Evolutionary conservation across 2,329 filamentous ascomycete species (phyloP), one percentile per base, ranked within the genome.

Genomic region (Chalara sp.): DNA sequence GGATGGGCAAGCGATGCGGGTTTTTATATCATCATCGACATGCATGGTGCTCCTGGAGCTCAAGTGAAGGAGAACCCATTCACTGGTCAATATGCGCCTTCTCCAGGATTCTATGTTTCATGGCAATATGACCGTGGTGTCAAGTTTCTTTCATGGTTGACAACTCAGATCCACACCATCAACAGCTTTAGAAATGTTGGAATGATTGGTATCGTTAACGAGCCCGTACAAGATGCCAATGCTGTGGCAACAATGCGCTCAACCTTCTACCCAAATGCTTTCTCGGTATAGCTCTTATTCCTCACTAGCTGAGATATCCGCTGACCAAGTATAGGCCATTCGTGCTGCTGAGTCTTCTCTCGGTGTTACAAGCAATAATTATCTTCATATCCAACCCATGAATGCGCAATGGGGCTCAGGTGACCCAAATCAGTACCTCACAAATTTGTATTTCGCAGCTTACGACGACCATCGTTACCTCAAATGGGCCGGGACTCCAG

Each of bases 191-290:
- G 72, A 48, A 80, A 76, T 43, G 79, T 82, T 30, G 79, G 79
- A 50, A 81, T 80, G 73, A 62, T 83, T 37, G 72, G 78, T 60
- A 64, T 83, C 10, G 67, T 82, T 49, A 83, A 83, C 58, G 80
- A 83, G 61, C 79, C 80, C 4, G 62, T 74, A 10, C 70, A 71
- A 46, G 63, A 70, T 46, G 54, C 64, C 44, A 57, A 63, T 8
- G 59, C 57, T 5, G 65, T 65, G 2, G 62, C 64, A 21, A 21
- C 21, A 21, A 21, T 21, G 21, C 21, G 21, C 7, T 63, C 65
- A 12, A 63, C 58, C 7, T 81, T 70, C 64, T 80, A 81, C 58
- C 72, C 71, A 4, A 68, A 68, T 10, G 76, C 75, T 3, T 69
- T 69, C 54, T 52, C 21, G 21, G 21, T 21, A 21, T 21, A 21